phyloP scores from a whole-genome alignment of 495 filamentous ascomycete species.

The Neurospora discreta region DNA sequence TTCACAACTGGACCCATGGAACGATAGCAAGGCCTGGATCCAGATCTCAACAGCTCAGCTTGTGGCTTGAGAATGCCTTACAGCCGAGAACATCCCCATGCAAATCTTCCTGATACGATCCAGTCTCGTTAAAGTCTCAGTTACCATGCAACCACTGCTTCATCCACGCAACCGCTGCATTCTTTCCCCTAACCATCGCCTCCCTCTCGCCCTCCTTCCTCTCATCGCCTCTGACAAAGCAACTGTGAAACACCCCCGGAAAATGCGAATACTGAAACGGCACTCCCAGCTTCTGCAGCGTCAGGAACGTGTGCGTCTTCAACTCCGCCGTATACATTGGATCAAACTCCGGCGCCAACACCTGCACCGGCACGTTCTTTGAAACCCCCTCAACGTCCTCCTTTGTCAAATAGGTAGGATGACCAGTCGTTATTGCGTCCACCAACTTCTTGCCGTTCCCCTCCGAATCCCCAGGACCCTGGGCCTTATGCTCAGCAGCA shows the following conservation, averaged over 20 bases:
- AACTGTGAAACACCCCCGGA: constrained; percentile 42
- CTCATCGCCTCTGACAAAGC: constrained; percentile 34
- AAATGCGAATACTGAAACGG: constrained; percentile 49
- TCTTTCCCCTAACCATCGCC: constrained; percentile 38
- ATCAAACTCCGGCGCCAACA: constrained; percentile 49
- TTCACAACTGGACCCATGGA: not conserved
- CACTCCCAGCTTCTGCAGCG: constrained; percentile 31
- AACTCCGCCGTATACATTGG: constrained; percentile 35
- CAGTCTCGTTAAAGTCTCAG: not conserved
- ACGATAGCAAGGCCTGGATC: not conserved
- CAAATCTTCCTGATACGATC: not conserved
- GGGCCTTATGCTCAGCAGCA: constrained; percentile 15
- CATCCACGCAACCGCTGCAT: constrained; percentile 33
- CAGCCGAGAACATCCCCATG: not conserved
- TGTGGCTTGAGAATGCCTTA: not conserved
- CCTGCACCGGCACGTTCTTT: constrained; percentile 39
- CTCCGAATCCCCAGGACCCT: constrained; percentile 5
- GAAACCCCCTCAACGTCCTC: constrained; percentile 39
- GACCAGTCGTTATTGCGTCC: constrained; percentile 42
- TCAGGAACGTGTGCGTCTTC: constrained; percentile 34
- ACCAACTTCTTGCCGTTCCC: constrained; percentile 33
- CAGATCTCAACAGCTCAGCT: not conserved
- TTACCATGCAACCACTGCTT: constrained; percentile 20
- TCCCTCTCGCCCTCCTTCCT: constrained; percentile 29
- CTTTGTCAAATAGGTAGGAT: constrained; percentile 39